Evolutionary conservation across 441 rosid genomes (phyloP).

Genomic region (Corymbia calophylla): DNA sequence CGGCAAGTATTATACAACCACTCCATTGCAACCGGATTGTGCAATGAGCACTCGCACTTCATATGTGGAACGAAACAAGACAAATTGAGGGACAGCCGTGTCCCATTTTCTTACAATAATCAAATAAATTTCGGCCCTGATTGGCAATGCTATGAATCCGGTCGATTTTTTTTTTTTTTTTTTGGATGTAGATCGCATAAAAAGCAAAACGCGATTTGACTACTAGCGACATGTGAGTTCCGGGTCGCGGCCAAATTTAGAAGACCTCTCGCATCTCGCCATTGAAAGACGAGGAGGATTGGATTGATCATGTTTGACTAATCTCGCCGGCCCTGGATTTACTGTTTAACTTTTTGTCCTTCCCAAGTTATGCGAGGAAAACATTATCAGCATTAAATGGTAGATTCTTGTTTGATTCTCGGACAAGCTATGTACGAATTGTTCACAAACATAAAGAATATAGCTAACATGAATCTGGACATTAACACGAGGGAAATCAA

Average conservation of each 20-base stretch:
- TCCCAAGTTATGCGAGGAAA: background rate
- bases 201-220: background rate
- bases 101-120: background rate
- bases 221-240: background rate
- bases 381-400: background rate
- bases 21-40: background rate
- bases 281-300: background rate
- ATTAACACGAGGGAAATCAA: background rate
- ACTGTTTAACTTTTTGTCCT: background rate
- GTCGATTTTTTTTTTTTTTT: background rate
- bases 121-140: background rate
- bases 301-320: background rate
- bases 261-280: background rate
- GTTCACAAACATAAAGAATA: background rate
- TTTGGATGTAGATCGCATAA: background rate
- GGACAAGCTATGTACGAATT: background rate
- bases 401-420: background rate
- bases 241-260: background rate
- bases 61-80: background rate
- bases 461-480: background rate
- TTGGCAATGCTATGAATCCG: background rate
- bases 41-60: background rate
- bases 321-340: background rate
- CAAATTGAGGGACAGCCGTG: background rate
- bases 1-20: background rate